These are phyloP conservation scores for Didymellaceae sp. DNA, from an alignment of 2,329 filamentous ascomycete genomes.

Conservation along the genomic window DNA sequence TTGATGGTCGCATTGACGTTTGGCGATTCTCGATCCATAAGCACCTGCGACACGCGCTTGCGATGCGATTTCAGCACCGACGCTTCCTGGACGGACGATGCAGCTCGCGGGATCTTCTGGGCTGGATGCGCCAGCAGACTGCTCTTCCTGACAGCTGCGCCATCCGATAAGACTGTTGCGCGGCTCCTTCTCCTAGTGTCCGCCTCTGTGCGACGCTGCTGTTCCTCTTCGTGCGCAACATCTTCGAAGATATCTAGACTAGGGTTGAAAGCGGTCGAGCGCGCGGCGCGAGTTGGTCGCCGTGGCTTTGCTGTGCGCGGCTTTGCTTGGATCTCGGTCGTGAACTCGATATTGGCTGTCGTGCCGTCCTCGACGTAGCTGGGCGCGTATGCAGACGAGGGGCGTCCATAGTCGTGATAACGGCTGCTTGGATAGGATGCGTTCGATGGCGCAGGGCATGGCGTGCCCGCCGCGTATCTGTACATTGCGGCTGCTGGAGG, in stretches of 20 bases:
- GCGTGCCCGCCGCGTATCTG: conserved; percentile 45
- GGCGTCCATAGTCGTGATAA: conserved; percentile 36
- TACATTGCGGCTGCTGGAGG: conserved; percentile 35
- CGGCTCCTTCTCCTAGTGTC: conserved; percentile 36
- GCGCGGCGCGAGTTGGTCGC: conserved; percentile 39
- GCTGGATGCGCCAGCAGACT: conserved; percentile 47
- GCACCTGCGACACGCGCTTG: conserved; percentile 46
- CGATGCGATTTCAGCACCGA: conserved; percentile 36
- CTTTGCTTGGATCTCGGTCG: conserved; percentile 42
- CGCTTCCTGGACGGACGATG: conserved; percentile 30
- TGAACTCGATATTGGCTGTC: conserved; percentile 49
- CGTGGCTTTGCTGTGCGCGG: conserved; percentile 43
- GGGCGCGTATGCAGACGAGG: conserved; percentile 41
- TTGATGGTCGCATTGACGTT: conserved; percentile 40
- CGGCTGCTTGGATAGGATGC: conserved; percentile 33
- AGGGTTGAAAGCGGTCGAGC: conserved; percentile 41
- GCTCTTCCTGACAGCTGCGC: conserved; percentile 32
- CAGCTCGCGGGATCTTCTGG: conserved; percentile 41
- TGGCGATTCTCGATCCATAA: conserved; percentile 30
- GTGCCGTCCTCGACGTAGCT: conserved; percentile 43
- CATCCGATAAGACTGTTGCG: conserved; percentile 34
- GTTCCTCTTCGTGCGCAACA: conserved; percentile 44
- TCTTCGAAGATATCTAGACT: conserved; percentile 48
- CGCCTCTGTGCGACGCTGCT: conserved; percentile 20
- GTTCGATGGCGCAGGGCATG: conserved; percentile 42